Percentiles rank a stretch among this genome's conserved stretches.
Evolutionary conservation across 2,329 filamentous ascomycete species (phyloP).

Genomic region (Phyllosticta paracitricarpa): DNA sequence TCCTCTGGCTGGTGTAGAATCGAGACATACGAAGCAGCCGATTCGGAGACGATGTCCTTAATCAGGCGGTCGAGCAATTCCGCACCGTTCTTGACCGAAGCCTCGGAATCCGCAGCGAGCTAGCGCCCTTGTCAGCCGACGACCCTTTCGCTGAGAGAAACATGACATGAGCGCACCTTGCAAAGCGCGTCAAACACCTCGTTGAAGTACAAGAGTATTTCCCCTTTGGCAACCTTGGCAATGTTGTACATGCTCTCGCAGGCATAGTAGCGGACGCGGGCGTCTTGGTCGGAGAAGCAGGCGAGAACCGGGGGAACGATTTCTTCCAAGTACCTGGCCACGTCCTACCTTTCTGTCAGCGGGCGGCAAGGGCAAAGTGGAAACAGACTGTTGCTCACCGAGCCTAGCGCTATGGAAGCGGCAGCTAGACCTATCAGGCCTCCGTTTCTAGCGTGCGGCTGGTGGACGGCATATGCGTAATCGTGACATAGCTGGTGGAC

Average conservation of each 20-base stretch:
- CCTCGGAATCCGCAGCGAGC: slow-evolving; percentile 90
- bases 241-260: slow-evolving; percentile 99
- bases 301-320: slow-evolving; percentile 95
- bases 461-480: slow-evolving; percentile 93
- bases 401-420: slow-evolving; percentile 86
- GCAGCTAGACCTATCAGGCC: slow-evolving; percentile 92
- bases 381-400: slow-evolving; percentile 49
- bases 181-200: slow-evolving; percentile 95
- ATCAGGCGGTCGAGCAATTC: slow-evolving; percentile 89
- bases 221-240: slow-evolving; percentile 95
- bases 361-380: neutral
- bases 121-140: slow-evolving; percentile 30
- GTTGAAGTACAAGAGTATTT: slow-evolving; percentile 95
- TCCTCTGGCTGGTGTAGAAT: slow-evolving; percentile 60
- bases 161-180: slow-evolving; percentile 50
- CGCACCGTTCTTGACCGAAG: slow-evolving; percentile 96
- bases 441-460: slow-evolving; percentile 91
- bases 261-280: slow-evolving; percentile 91
- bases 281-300: slow-evolving; percentile 97
- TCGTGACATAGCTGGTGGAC: slow-evolving; percentile 96
- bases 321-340: slow-evolving; percentile 81
- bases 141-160: neutral
- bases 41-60: slow-evolving; percentile 94
- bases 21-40: slow-evolving; percentile 88
- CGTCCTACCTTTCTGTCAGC: slow-evolving; percentile 50